Evolutionary conservation across 352 stramenopile genomes (phyloP).

Genomic region (Phytophthora lateralis): DNA sequence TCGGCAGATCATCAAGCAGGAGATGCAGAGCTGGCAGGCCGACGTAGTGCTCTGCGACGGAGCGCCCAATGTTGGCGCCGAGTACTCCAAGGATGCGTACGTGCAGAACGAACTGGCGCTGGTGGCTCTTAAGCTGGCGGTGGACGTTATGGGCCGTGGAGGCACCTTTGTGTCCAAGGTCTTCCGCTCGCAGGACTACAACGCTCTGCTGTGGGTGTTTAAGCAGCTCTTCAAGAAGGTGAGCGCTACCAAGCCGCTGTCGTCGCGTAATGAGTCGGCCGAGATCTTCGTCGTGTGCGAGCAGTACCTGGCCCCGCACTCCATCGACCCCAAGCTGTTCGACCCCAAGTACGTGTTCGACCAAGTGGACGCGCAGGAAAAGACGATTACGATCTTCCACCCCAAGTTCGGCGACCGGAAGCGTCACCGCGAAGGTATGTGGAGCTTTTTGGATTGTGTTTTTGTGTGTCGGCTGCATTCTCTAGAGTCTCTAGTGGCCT

Average conservation of each 20-base stretch:
- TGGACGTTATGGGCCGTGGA: conserved; percentile 95
- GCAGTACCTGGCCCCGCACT: conserved; percentile 95
- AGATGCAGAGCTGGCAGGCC: conserved; percentile 92
- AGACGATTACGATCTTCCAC: conserved; percentile 97
- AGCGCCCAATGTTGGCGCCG: conserved; percentile 98
- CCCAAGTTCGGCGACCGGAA: conserved; percentile 97
- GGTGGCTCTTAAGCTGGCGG: conserved; percentile 96
- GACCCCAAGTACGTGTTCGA: conserved; percentile 98
- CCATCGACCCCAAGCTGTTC: conserved; percentile 97
- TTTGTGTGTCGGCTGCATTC: conserved; percentile 76
- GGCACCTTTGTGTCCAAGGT: conserved; percentile 97
- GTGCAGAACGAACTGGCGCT: conserved; percentile 98
- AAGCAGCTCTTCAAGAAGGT: conserved; percentile 99
- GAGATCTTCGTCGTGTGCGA: conserved; percentile 99
- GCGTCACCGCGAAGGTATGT: conserved; percentile 92
- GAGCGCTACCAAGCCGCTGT: conserved; percentile 98
- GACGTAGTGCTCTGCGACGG: conserved; percentile 99
- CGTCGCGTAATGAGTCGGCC: conserved; percentile 97
- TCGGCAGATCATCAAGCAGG: conserved; percentile 92
- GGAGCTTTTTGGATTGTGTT: conserved; percentile 25
- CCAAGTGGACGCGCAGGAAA: conserved; percentile 88
- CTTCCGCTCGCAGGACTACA: conserved; percentile 99
- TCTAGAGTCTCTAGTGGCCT: conserved; percentile 91
- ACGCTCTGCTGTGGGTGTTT: conserved; percentile 98
- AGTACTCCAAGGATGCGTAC: conserved; percentile 99